phyloP scores from a whole-genome alignment of 2,329 filamentous ascomycete species.

The Cadophora gregata region DNA sequence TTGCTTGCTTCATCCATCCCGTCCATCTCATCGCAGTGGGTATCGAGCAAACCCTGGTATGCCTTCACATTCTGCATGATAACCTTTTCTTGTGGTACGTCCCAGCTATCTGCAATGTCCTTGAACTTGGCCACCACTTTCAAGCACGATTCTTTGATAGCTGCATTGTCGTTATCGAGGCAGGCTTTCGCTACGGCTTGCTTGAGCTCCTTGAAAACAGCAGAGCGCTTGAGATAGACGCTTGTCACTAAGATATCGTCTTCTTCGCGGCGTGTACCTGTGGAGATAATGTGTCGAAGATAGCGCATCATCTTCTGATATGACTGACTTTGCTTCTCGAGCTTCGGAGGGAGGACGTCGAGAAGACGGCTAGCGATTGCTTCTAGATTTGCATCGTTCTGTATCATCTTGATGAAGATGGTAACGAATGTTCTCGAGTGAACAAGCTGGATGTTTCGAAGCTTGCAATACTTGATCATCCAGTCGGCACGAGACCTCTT shows the following conservation, averaged over 20 bases:
- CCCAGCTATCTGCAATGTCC: conserved; percentile 30
- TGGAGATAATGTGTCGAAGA: conserved; percentile 28
- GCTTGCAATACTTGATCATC: conserved; percentile 34
- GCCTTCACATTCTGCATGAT: conserved; percentile 31
- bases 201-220: conserved; percentile 33
- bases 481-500: conserved; percentile 22
- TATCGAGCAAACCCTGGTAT: conserved; percentile 27
- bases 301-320: conserved; percentile 35
- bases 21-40: not conserved
- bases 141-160: conserved; percentile 25
- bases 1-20: conserved; percentile 20
- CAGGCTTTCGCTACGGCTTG: conserved; percentile 27
- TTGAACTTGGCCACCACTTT: conserved; percentile 26
- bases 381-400: conserved; percentile 19
- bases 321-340: conserved; percentile 28
- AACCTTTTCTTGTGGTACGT: conserved; percentile 20
- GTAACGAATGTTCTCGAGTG: conserved; percentile 36
- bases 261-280: conserved; percentile 24
- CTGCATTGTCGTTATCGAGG: conserved; percentile 9
- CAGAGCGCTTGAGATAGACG: conserved; percentile 37
- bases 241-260: conserved; percentile 33
- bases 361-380: conserved; percentile 30
- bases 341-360: conserved; percentile 22
- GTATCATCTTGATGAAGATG: conserved; percentile 32
- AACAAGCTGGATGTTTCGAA: conserved; percentile 37